Evolutionary conservation across 306 rosid species (phyloP), one percentile per base, ranked within the genome.

Genomic region (Fagus crenata): DNA sequence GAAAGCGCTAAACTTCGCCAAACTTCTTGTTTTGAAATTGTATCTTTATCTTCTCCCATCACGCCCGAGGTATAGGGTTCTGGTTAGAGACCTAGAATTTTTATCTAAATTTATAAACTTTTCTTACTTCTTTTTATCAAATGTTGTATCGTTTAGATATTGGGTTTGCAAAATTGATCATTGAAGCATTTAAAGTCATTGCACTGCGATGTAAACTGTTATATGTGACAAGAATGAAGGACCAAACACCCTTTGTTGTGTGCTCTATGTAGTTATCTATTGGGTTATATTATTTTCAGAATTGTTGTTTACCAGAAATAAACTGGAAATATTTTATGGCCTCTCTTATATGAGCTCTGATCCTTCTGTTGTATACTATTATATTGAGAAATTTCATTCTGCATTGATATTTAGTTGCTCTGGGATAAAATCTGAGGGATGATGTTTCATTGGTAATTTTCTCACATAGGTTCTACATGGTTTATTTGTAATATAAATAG

Each of bases 401-500:
- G 80, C 54, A 55, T 72, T 17, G 18, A 12, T 72, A 8, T 49
- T 63, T 69, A 15, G 77, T 17, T 61, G 43, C 72, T 82, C 63
- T 53, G 51, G 63, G 78, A 67, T 28, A 36, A 53, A 73, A 43
- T 54, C 71, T 22, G 15, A 75, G 76, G 77, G 73, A 64, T 37
- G 1, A 32, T 59, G 39, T 42, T 41, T 49, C 11, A 43, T 60
- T 60, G 32, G 43, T 55, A 76, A 54, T 39, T 46, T 55, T 64
- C 61, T 71, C 74, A 7, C 75, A 22, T 22, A 61, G 65, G 35
- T 81, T 77, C 71, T 40, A 14, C 63, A 53, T 65, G 69, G 69
- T 8, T 73, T 32, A 37, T 42, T 11, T 53, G 42, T 68, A 74
- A 33, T 22, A 67, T 42, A 55, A 6, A 28, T 1, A 3, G 51